Base-by-base conservation (phyloP, 108 stramenopile genomes). In the Aurantiochytrium sp. region DNA sequence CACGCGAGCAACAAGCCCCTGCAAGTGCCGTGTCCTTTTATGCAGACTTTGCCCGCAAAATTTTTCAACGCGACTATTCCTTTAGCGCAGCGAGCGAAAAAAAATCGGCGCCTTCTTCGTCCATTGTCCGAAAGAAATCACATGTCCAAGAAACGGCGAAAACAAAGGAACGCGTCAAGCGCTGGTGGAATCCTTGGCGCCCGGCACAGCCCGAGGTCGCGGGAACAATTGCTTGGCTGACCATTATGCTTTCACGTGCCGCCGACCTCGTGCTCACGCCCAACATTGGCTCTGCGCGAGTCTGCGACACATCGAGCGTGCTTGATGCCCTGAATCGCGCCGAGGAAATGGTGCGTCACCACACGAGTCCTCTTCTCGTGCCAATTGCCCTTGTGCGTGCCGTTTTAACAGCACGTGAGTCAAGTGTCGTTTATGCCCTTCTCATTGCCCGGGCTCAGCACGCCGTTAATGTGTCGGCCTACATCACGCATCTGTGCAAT, bases 331-430 rank as follows among this genome's bases (percentile, higher is more conserved):
- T 83, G 0, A 53, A 47, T 28, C n/a, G 76, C n/a, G 76, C 76
- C 14, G 76, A 83, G 51, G 76, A 83, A 53, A 83, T 83, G 76
- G 76, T 83, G n/a, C 76, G 76, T 35, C 64, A 83, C 4, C 76
- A 83, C n/a, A 47, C 51, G 25, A 83, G 76, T 4, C 49, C 49
- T 8, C 76, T 53, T 23, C 76, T 83, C 25, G 76, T 53, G 2
- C 76, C 76, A 1, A 53, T 83, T 53, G 76, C 76, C n/a, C 6
- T 83, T 12, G 51, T 23, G 44, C 76, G 76, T 0, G 76, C 76
- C 19, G 76, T 83, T n/a, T 45, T 83, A 6, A 83, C 76, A 12
- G 51, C 19, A 45, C 76, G 51, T 1, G 76, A 53, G 12, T 53
- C 76, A 12, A 6, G 49, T 45, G n/a, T 83, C 49, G 76, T 83